A percentile compares a stretch with the other conserved stretches of the same genome.
Conservation (phyloP, 768 basidiomycete genomes). For the Tylopilus vinaceipallidus region DNA sequence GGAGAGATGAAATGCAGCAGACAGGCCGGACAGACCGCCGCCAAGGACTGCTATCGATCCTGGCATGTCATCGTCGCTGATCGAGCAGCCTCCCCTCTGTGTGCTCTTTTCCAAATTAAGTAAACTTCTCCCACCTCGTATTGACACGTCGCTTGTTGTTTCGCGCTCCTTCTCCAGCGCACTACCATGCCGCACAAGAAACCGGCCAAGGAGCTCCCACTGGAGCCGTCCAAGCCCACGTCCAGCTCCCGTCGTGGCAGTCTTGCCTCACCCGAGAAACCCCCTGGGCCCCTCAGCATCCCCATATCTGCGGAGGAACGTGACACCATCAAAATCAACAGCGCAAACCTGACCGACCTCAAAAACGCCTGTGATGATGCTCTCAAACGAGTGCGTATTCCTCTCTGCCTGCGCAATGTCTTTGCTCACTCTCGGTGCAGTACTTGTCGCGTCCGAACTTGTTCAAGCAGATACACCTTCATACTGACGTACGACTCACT, state of each 20-base stretch:
- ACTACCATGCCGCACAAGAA: constrained; percentile 22
- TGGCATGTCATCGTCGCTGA: constrained; percentile 6
- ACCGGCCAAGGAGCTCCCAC: constrained; percentile 8
- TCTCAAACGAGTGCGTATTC: constrained; percentile 70
- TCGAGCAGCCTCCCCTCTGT: not conserved
- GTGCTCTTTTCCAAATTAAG: constrained; percentile 1
- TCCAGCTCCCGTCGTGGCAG: constrained; percentile 28
- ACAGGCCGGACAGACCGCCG: constrained; percentile 79
- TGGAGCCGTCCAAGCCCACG: constrained; percentile 11
- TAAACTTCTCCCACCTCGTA: constrained; percentile 18
- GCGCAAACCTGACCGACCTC: constrained; percentile 53
- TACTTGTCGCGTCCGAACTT: constrained; percentile 76
- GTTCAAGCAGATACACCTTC: constrained; percentile 83
- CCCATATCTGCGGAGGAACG: constrained; percentile 42
- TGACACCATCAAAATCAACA: constrained; percentile 62
- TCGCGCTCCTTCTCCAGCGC: not conserved
- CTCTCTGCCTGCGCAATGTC: not conserved
- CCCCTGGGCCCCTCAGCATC: constrained; percentile 54
- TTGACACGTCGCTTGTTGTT: constrained; percentile 22
- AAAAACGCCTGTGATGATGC: constrained; percentile 85
- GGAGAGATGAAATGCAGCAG: constrained; percentile 76
- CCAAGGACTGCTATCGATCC: constrained; percentile 66
- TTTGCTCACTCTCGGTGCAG: constrained; percentile 39
- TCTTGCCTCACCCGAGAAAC: constrained; percentile 35
- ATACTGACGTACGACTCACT: constrained; percentile 84